A percentile compares a stretch with the other conserved stretches of the same genome.
Conservation (phyloP, 768 basidiomycete genomes). For the Clitopilus hobsonii region DNA sequence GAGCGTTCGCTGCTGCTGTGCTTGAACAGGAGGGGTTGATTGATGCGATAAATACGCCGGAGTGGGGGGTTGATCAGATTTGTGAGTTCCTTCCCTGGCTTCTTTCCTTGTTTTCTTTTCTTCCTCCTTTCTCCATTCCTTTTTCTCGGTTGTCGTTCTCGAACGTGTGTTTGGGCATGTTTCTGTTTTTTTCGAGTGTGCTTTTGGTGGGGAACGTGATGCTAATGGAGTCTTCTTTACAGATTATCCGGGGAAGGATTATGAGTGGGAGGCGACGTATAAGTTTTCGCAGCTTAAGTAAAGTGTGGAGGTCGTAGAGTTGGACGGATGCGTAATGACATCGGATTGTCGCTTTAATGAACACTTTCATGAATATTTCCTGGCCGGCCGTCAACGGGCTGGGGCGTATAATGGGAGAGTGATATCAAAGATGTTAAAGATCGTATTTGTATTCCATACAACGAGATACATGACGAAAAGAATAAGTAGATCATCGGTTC, state of each 20-base stretch:
- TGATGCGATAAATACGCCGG: constrained; percentile 52
- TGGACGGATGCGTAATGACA: no score
- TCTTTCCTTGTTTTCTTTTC: no score
- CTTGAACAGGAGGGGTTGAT: constrained; percentile 52
- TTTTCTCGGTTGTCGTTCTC: no score
- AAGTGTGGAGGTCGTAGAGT: no score
- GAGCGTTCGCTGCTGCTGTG: constrained; percentile 38
- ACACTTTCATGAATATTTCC: no score
- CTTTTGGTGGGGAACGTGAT: no score
- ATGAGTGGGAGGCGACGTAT: constrained; percentile 42
- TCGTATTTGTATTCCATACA: not conserved
- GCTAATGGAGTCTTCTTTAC: not conserved
- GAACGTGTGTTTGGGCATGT: no score
- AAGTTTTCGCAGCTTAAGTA: constrained; percentile 34
- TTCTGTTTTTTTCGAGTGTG: not conserved
- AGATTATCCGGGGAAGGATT: constrained; percentile 40
- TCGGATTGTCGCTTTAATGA: no score
- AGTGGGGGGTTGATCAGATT: constrained; percentile 50
- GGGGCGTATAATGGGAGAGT: not conserved
- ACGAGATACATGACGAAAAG: not conserved
- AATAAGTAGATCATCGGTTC: constrained; percentile 11
- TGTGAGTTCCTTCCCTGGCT: constrained; percentile 28
- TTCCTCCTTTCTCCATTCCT: no score
- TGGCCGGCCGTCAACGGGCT: no score
- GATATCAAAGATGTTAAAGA: no score